These are phyloP conservation scores for Fusarium pseudograminearum DNA, from an alignment of 2,329 filamentous ascomycete species.

Conservation along the genomic window DNA sequence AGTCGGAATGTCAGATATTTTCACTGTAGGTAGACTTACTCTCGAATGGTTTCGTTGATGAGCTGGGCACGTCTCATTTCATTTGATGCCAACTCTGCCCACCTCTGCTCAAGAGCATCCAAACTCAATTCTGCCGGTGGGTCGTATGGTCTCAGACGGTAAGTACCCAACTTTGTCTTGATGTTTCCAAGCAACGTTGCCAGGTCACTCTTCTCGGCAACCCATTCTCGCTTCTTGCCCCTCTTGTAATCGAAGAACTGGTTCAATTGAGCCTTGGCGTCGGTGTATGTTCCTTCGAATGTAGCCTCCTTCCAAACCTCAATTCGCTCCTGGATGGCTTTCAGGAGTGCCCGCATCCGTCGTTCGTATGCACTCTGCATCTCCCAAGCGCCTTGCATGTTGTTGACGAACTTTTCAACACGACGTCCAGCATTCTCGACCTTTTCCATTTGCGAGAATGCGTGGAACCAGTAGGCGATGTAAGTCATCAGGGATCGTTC, in stretches of 20 bases:
- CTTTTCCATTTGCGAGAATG: slow-evolving; percentile 98
- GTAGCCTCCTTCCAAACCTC: slow-evolving; percentile 81
- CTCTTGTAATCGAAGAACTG: slow-evolving; percentile 92
- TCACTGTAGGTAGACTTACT: slow-evolving; percentile 65
- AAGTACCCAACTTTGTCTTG: slow-evolving; percentile 97
- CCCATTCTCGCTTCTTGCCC: slow-evolving; percentile 92
- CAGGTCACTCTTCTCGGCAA: slow-evolving; percentile 96
- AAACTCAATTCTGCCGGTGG: slow-evolving; percentile 86
- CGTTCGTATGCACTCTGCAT: slow-evolving; percentile 98
- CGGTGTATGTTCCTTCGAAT: slow-evolving; percentile 91
- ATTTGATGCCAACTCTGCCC: slow-evolving; percentile 81
- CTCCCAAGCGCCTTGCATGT: slow-evolving; percentile 99
- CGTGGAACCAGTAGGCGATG: slow-evolving; percentile 99
- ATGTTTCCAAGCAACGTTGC: slow-evolving; percentile 95
- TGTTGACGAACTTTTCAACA: slow-evolving; percentile 98
- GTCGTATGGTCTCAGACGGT: slow-evolving; percentile 89
- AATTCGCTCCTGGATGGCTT: slow-evolving; percentile 78
- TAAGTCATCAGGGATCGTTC: slow-evolving; percentile 99
- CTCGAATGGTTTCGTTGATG: slow-evolving; percentile 98
- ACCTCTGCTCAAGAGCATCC: slow-evolving; percentile 84
- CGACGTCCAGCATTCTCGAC: slow-evolving; percentile 96
- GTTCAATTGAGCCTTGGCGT: slow-evolving; percentile 87
- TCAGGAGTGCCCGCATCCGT: slow-evolving; percentile 85
- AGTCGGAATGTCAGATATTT: slow-evolving; percentile 35
- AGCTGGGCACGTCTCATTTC: slow-evolving; percentile 91